These are phyloP conservation scores for Monosporozyma yasuniensis DNA, from an alignment of 805 yeast species.

Conservation along the genomic window DNA sequence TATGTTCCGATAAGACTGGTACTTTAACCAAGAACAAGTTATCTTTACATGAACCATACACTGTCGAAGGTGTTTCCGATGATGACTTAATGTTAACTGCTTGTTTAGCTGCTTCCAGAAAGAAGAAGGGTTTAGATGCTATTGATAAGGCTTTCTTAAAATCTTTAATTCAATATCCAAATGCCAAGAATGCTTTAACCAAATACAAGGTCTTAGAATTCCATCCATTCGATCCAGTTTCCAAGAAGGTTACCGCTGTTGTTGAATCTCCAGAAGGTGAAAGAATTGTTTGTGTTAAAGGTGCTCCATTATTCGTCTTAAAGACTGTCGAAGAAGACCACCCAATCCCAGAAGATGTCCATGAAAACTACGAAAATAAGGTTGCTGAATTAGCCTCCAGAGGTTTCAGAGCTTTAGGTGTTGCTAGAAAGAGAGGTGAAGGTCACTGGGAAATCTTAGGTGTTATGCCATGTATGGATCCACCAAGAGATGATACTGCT, in stretches of 20 bases:
- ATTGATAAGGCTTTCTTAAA: conserved; percentile 95
- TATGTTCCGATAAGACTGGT: conserved; percentile 98
- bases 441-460: conserved; percentile 97
- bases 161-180: conserved; percentile 78
- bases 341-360: conserved; percentile 89
- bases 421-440: conserved; percentile 97
- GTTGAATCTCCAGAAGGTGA: conserved; percentile 96
- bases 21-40: conserved; percentile 95
- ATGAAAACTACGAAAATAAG: conserved; percentile 91
- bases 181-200: conserved; percentile 85
- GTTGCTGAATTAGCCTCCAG: conserved; percentile 96
- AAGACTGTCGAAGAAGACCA: conserved; percentile 96
- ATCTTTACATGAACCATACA: conserved; percentile 93
- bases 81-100: conserved; percentile 97
- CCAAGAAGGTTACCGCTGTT: conserved; percentile 90
- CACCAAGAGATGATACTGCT: conserved; percentile 98
- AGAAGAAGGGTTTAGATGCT: conserved; percentile 97
- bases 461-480: conserved; percentile 98
- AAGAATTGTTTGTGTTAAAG: conserved; percentile 91
- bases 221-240: conserved; percentile 97
- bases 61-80: conserved; percentile 93
- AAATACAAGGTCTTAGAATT: conserved; percentile 91
- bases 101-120: conserved; percentile 94
- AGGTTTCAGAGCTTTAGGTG: conserved; percentile 98
- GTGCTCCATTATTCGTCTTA: conserved; percentile 95